Percentiles rank a stretch among this genome's conserved stretches.
Evolutionary conservation across 2,329 filamentous ascomycete genomes (phyloP).

Genomic region (Stagonosporopsis rhizophila): DNA sequence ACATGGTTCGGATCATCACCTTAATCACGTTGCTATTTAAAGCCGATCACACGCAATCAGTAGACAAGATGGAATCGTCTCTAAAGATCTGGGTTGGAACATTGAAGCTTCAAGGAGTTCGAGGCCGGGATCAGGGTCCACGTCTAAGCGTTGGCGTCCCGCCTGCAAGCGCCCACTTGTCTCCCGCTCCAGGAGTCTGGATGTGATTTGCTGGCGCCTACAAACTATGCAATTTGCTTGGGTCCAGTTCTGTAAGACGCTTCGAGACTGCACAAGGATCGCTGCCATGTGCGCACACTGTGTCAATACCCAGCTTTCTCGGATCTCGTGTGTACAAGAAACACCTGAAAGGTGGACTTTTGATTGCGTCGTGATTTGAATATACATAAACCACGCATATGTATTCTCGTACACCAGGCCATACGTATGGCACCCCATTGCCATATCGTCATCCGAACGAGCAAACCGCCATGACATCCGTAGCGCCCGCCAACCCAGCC

Average conservation of each 20-base stretch:
- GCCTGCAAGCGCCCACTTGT: slow-evolving; percentile 26
- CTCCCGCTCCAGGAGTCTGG: slow-evolving; percentile 1
- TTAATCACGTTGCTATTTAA: slow-evolving; percentile 1
- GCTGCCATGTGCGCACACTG: neutral
- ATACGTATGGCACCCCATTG: slow-evolving; percentile 7
- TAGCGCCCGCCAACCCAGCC: slow-evolving; percentile 30
- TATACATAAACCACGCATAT: slow-evolving; percentile 14
- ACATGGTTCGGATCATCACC: neutral
- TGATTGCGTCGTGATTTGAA: slow-evolving; percentile 11
- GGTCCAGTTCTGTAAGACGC: neutral
- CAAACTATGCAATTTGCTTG: slow-evolving; percentile 6
- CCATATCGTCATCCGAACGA: slow-evolving; percentile 15
- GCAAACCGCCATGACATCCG: slow-evolving; percentile 20
- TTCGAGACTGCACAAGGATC: neutral
- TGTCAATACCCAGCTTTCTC: neutral
- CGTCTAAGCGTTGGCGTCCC: slow-evolving; percentile 24
- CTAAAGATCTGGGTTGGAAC: neutral
- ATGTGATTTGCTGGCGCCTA: slow-evolving; percentile 21
- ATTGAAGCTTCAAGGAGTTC: slow-evolving; percentile 9
- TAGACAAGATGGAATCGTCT: neutral
- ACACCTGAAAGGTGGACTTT: slow-evolving; percentile 8
- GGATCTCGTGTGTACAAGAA: neutral
- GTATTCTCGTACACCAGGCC: slow-evolving; percentile 16
- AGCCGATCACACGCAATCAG: neutral
- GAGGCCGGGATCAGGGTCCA: slow-evolving; percentile 15